Conservation (phyloP, 2,329 filamentous ascomycete genomes). For the Chaetomium strumarium region DNA sequence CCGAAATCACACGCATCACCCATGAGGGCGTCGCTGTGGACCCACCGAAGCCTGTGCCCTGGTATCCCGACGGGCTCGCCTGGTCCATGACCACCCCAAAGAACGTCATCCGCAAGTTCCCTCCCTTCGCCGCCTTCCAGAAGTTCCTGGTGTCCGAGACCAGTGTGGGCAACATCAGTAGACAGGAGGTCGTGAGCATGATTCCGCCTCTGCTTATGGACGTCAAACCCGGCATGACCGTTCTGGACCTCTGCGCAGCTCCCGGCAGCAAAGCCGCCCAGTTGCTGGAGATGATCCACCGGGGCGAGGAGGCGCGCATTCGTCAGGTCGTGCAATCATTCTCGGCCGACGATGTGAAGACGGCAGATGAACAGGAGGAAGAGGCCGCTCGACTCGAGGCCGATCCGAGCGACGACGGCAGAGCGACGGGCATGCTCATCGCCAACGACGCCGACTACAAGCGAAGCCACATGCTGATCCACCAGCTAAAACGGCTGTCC, state of each 20-base stretch:
- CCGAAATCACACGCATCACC: constrained; percentile 78
- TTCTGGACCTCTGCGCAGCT: constrained; percentile 92
- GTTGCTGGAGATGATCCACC: constrained; percentile 88
- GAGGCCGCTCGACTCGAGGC: constrained; percentile 48
- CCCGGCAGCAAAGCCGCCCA: constrained; percentile 97
- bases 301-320: constrained; percentile 83
- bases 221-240: constrained; percentile 82
- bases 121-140: constrained; percentile 91
- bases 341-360: constrained; percentile 52
- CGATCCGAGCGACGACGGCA: constrained; percentile 67
- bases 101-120: constrained; percentile 87
- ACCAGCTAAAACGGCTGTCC: constrained; percentile 94
- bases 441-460: constrained; percentile 97
- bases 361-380: constrained; percentile 41
- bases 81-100: constrained; percentile 99
- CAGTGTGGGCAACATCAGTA: constrained; percentile 92
- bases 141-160: constrained; percentile 98
- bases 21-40: constrained; percentile 78
- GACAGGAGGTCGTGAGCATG: constrained; percentile 98
- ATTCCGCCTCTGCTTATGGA: constrained; percentile 94
- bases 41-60: constrained; percentile 73
- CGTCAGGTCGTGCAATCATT: constrained; percentile 61
- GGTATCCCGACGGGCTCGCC: constrained; percentile 92
- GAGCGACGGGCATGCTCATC: constrained; percentile 84
- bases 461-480: constrained; percentile 92